These are phyloP conservation scores for Taiozyma sp. DNA, from an alignment of 1,139 yeast genomes.

Conservation along the genomic window DNA sequence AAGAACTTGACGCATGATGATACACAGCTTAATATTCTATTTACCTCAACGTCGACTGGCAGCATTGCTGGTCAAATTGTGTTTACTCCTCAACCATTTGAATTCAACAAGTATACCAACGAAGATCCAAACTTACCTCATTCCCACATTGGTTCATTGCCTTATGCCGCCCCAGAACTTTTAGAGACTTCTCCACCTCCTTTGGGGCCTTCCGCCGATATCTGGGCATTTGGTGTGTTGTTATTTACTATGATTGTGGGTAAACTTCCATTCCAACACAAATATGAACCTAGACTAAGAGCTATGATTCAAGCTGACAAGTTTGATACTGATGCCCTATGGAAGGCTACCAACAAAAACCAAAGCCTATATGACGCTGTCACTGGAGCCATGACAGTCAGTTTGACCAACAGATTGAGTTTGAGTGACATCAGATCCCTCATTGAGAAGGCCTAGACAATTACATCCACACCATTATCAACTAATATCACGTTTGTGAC, in stretches of 20 bases:
- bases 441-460: neutral
- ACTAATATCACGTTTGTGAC: neutral
- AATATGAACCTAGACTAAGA: slow-evolving; percentile 72
- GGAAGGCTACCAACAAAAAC: slow-evolving; percentile 24
- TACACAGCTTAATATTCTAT: slow-evolving; percentile 14
- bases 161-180: slow-evolving; percentile 89
- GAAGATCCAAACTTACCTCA: slow-evolving; percentile 40
- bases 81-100: slow-evolving; percentile 10
- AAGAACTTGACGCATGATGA: slow-evolving; percentile 28
- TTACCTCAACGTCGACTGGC: neutral
- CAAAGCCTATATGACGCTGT: slow-evolving; percentile 40
- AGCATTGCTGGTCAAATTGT: neutral
- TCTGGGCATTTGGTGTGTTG: slow-evolving; percentile 89
- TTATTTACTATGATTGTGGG: slow-evolving; percentile 72
- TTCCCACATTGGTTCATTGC: slow-evolving; percentile 79
- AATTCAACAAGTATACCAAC: slow-evolving; percentile 8
- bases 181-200: slow-evolving; percentile 64
- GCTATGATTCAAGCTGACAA: slow-evolving; percentile 69
- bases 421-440: neutral
- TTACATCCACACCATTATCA: neutral
- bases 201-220: slow-evolving; percentile 70
- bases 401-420: slow-evolving; percentile 46
- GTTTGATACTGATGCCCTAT: slow-evolving; percentile 44
- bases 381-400: slow-evolving; percentile 49
- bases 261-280: slow-evolving; percentile 76